Evolutionary conservation across 192 early-diverging fungal genomes (phyloP), one percentile per base, ranked within the genome.

Genomic region (Diversispora eburnea): DNA sequence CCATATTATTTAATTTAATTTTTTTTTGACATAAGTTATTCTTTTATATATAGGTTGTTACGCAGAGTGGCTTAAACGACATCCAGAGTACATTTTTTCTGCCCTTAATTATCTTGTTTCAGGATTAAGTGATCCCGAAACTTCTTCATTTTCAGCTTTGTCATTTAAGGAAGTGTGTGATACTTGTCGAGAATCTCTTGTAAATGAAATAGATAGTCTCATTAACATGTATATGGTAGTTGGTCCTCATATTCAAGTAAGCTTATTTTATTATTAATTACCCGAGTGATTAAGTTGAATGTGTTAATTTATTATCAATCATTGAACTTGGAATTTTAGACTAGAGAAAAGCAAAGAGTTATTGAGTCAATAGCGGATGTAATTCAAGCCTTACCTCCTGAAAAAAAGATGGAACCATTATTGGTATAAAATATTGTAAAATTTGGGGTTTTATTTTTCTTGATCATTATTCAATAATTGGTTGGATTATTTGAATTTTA

Each of bases 121-220:
- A 0, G 84, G 83, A 55, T 67, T 92, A 59, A 83, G 80, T 43
- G 79, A 87, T 20, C 83, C 88, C 0, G 72, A 81, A 61, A 73
- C 89, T 6, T 86, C 90, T 8, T 79, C 77, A 4, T 63, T 81
- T n/a, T 89, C 91, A 3, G 90, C 88, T n/a, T 79, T 80, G 4
- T 82, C 89, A 2, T 87, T 92, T 13, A 84, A 88, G 15, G 83
- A 83, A 43, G 86, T 92, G 51, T 92, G 91, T 73, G 89, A 92
- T 61, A 84, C 82, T 57, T 92, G 91, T 72, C 85, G 89, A 48
- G 81, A 84, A 25, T 82, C 84, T n/a, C 76, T 92, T 3, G 78
- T 88, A 1, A 84, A 80, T 1, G 88, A 81, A 0, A 80, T 89
- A 9, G 86, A 84, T 51, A 82, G 78, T 46, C 81, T 92, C 61